Conservation (phyloP, 1,139 yeast genomes). For the Schwanniomyces etchellsii region DNA sequence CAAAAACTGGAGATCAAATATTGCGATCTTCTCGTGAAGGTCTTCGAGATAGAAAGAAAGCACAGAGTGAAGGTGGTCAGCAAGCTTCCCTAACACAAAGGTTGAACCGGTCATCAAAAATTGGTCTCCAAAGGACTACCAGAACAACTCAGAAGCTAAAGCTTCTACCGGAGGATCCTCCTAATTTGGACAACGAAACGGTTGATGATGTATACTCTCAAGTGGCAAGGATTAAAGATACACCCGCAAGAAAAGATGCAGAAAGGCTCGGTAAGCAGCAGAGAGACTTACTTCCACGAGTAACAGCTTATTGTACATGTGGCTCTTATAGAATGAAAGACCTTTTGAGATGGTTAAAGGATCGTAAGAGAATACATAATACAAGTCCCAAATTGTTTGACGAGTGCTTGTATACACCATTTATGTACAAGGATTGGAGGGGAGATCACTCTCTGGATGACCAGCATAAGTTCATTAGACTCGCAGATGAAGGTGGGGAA, state of each 20-base stretch:
- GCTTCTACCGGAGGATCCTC: constrained; percentile 77
- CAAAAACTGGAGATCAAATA: too few species aligned
- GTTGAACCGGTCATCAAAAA: constrained; percentile 35
- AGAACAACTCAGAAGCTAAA: constrained; percentile 84
- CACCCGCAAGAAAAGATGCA: constrained; percentile 93
- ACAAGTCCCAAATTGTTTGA: constrained; percentile 86
- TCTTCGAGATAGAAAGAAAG: constrained; percentile 2
- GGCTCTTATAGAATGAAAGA: constrained; percentile 90
- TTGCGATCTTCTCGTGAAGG: constrained; percentile 1
- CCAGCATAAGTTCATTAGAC: constrained; percentile 49
- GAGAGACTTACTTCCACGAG: constrained; percentile 77
- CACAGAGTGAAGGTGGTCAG: constrained; percentile 1
- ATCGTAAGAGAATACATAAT: constrained; percentile 66
- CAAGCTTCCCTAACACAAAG: constrained; percentile 6
- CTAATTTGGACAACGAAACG: constrained; percentile 18
- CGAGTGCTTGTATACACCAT: constrained; percentile 91
- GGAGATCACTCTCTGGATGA: constrained; percentile 30
- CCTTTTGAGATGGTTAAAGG: constrained; percentile 76
- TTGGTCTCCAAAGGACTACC: constrained; percentile 85
- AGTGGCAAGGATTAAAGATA: constrained; percentile 77
- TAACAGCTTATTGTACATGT: constrained; percentile 93
- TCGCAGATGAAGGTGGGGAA: constrained; percentile 94
- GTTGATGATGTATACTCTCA: constrained; percentile 62
- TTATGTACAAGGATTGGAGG: constrained; percentile 76
- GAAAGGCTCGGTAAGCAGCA: constrained; percentile 89